These are phyloP conservation scores for Gremmenia infestans DNA, from an alignment of 2,329 filamentous ascomycete species.

Conservation along the genomic window DNA sequence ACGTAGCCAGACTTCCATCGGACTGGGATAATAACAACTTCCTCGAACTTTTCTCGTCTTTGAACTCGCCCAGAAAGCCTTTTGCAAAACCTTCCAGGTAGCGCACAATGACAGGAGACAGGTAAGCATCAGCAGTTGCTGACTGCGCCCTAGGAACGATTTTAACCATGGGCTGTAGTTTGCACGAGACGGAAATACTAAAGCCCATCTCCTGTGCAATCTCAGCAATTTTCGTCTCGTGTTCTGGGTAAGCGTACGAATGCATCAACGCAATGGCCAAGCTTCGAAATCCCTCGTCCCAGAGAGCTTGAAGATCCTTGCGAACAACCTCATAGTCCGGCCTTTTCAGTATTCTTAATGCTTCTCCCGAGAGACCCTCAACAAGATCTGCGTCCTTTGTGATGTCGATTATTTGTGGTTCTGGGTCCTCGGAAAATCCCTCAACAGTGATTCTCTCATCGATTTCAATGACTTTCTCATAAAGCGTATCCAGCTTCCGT, in stretches of 20 bases:
- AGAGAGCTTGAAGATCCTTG: conserved; percentile 48
- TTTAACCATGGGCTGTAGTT: conserved; percentile 68
- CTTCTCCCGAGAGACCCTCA: conserved; percentile 58
- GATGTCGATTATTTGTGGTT: conserved; percentile 47
- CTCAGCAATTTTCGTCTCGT: conserved; percentile 56
- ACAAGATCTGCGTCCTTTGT: conserved; percentile 59
- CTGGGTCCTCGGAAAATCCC: conserved; percentile 51
- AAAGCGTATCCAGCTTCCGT: conserved; percentile 60
- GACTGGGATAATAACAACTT: conserved; percentile 51
- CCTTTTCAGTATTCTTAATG: conserved; percentile 53
- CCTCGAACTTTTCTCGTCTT: conserved; percentile 43
- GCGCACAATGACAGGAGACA: conserved; percentile 61
- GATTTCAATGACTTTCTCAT: conserved; percentile 63
- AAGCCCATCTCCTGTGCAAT: conserved; percentile 61
- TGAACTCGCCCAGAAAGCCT: conserved; percentile 56
- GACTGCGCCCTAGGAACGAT: conserved; percentile 60
- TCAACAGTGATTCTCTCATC: conserved; percentile 68
- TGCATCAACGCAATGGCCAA: conserved; percentile 65
- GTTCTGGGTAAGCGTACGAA: conserved; percentile 61
- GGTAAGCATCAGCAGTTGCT: conserved; percentile 62
- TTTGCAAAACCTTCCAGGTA: conserved; percentile 64
- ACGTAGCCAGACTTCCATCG: conserved; percentile 38
- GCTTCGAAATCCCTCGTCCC: conserved; percentile 52
- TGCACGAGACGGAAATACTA: conserved; percentile 57
- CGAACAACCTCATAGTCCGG: conserved; percentile 41